Conservation (phyloP, 225 moss, liverwort and hornwort genomes). For the Pseudoscleropodium purum region DNA sequence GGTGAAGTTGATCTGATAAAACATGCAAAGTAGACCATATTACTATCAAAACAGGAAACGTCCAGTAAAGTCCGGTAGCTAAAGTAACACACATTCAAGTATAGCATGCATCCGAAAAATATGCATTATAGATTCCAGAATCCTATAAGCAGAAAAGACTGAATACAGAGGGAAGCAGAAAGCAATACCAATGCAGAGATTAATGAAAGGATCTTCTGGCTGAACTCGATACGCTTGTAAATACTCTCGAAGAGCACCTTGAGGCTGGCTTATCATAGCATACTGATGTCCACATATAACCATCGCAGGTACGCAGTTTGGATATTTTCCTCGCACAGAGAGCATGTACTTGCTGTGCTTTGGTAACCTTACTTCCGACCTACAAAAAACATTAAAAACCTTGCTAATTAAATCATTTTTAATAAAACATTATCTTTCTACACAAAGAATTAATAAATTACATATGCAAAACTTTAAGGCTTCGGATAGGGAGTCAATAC, state of each 20-base stretch:
- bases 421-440: not conserved
- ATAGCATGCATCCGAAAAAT: not conserved
- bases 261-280: constrained; percentile 95
- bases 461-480: not conserved
- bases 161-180: not conserved
- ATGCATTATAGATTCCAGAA: not conserved
- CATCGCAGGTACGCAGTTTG: constrained; percentile 74
- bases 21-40: not conserved
- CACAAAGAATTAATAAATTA: not conserved
- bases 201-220: constrained; percentile 91
- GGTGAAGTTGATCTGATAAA: not conserved
- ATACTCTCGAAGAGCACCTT: constrained; percentile 95
- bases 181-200: constrained; percentile 78
- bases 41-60: not conserved
- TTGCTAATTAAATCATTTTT: not conserved
- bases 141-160: not conserved
- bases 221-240: constrained; percentile 82
- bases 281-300: constrained; percentile 91
- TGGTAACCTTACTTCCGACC: constrained; percentile 72
- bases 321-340: constrained; percentile 69
- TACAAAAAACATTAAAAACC: not conserved
- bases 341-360: constrained; percentile 94
- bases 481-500: not conserved
- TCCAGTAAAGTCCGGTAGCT: not conserved
- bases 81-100: not conserved